Conservation (phyloP, 106 monocot species). For the Dioscorea dumetorum region DNA sequence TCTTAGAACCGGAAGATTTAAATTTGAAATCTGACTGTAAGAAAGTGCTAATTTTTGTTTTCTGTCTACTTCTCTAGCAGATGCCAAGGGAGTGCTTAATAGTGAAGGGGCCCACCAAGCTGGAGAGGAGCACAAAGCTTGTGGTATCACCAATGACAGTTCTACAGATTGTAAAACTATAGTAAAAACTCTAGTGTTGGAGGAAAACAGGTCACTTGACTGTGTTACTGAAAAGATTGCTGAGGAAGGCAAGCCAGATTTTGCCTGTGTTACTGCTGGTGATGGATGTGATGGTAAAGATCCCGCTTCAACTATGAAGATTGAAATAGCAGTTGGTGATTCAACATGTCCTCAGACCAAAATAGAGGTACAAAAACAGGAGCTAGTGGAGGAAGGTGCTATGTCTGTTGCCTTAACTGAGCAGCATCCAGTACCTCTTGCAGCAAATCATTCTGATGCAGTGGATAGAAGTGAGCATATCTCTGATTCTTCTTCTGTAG, state of each 20-base stretch:
- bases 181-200: constrained; percentile 13
- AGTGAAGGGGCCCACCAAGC: constrained; percentile 5
- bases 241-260: constrained; percentile 15
- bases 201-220: constrained; percentile 19
- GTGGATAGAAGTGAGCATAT: constrained; percentile 5
- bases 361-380: not conserved
- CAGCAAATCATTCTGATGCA: constrained; percentile 7
- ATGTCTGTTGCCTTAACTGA: constrained; percentile 3
- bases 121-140: constrained; percentile 1
- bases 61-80: not conserved
- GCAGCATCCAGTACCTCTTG: not conserved
- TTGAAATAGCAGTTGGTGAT: constrained; percentile 11
- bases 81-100: constrained; percentile 6
- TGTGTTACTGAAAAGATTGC: constrained; percentile 26
- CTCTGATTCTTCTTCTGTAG: constrained; percentile 4
- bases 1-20: constrained; percentile 12
- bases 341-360: not conserved
- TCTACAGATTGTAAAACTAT: constrained; percentile 14
- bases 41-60: not conserved
- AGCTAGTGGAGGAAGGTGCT: constrained; percentile 5
- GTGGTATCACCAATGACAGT: not conserved
- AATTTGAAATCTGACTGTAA: constrained; percentile 13
- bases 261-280: constrained; percentile 5
- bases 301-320: constrained; percentile 9
- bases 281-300: constrained; percentile 8